Evolutionary conservation across 345 rosid genomes (phyloP).

Genomic region (Rhizophora mangle): DNA sequence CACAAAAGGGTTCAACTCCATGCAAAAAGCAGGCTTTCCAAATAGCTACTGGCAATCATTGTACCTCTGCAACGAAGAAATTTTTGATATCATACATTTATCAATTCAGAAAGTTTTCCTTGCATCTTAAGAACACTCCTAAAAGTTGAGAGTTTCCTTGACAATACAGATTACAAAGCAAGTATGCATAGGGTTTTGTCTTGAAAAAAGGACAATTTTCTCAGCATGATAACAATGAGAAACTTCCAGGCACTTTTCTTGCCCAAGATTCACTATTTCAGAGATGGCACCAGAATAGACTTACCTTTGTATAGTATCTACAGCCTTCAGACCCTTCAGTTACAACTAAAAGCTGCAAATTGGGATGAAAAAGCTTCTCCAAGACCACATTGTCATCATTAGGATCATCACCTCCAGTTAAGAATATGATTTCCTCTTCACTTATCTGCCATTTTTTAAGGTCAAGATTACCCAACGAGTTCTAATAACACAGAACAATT

Average conservation of each 20-base stretch:
- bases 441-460: constrained; percentile 51
- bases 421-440: constrained; percentile 86
- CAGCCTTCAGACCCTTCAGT: constrained; percentile 93
- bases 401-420: constrained; percentile 35
- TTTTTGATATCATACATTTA: not conserved
- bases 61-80: not conserved
- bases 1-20: not conserved
- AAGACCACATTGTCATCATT: constrained; percentile 43
- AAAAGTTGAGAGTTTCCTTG: too few relatives aligned
- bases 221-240: too few relatives aligned
- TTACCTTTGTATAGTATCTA: constrained; percentile 90
- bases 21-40: not conserved
- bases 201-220: too few relatives aligned
- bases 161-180: too few relatives aligned
- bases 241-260: too few relatives aligned
- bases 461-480: constrained; percentile 1
- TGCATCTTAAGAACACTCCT: too few relatives aligned
- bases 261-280: too few relatives aligned
- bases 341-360: constrained; percentile 78
- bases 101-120: not conserved
- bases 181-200: too few relatives aligned
- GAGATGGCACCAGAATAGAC: not conserved
- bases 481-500: not conserved
- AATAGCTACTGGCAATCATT: not conserved
- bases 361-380: constrained; percentile 59